Base-by-base conservation (phyloP, 2,329 filamentous ascomycete species). In the Pestalotiopsis sp. region DNA sequence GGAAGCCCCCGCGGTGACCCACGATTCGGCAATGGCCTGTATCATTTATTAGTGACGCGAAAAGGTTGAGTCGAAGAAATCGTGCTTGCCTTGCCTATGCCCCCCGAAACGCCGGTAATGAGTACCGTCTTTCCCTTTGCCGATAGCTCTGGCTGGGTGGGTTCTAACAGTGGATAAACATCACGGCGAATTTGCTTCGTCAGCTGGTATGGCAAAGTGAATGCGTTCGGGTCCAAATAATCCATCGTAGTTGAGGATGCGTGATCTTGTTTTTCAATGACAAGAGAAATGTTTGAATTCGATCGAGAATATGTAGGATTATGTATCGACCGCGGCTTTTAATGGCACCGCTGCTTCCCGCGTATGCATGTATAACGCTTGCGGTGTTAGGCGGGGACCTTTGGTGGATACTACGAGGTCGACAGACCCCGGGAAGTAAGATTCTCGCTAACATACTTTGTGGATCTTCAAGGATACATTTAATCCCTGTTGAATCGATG, bases 61-160 rank as follows among this genome's bases (percentile, higher is more conserved):
- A 63, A 66, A 62, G 38, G 20, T 59, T 58, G 56, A 56, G 11
- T 39, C 41, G 65, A 52, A 56, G 56, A 63, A 62, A 66, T 66
- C 3, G 45, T 70, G 58, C 68, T 73, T 69, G 68, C 70, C 71
- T 73, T 73, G 63, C 68, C 72, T 38, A 74, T 70, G 49, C 71
- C 71, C 38, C 71, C 72, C 12, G 71, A 69, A 45, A 74, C 72
- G 31, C 71, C 72, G 14, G 72, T 74, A 52, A 74, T 68, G 39
- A 74, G 69, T n/a, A 73, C 72, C 2, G 70, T 70, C 61, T 74
- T 71, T 31, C 71, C 71, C 61, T 69, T 68, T 27, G 72, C 72
- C 57, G 72, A 71, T 20, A 74, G 71, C 61, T 69, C 72, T 38
- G 71, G 71, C 58, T 69, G 70, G 38, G 69, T 69, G 36, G 71